Percentiles rank a stretch among this genome's conserved stretches.
Evolutionary conservation across 2,329 filamentous ascomycete species (phyloP).

Genomic region (Stachybotrys chlorohalonatus): DNA sequence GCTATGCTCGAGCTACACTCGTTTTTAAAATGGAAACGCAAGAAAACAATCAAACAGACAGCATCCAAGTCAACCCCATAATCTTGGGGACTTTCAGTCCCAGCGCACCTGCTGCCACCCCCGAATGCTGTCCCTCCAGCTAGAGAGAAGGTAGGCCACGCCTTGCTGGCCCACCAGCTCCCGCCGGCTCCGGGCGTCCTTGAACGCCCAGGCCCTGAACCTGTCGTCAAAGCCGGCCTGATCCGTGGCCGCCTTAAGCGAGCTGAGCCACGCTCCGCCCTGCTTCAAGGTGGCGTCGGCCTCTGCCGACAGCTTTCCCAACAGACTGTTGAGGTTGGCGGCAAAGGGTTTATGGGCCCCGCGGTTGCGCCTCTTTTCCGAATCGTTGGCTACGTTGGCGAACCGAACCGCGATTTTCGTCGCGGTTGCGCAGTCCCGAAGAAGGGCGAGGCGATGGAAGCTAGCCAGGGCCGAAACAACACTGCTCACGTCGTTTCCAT

Average conservation of each 20-base stretch:
- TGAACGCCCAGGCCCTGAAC: not conserved
- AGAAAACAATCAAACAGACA: no score
- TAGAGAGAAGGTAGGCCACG: not conserved
- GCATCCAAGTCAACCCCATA: no score
- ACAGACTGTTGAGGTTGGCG: not conserved
- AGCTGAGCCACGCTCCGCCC: not conserved
- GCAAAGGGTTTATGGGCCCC: not conserved
- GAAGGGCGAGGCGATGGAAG: slow-evolving; percentile 25
- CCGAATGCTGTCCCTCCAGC: not conserved
- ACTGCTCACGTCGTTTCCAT: slow-evolving; percentile 5
- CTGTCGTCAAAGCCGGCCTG: not conserved
- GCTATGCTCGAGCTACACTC: no score
- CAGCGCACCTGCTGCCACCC: not conserved
- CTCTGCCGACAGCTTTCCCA: not conserved
- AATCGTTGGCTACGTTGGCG: not conserved
- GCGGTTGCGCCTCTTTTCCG: not conserved
- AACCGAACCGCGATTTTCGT: slow-evolving; percentile 8
- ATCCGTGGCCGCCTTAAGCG: not conserved
- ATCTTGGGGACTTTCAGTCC: not conserved
- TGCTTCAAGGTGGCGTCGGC: not conserved
- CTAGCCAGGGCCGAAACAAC: slow-evolving; percentile 18
- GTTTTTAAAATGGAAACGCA: no score
- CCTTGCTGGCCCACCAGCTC: not conserved
- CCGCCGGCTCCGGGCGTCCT: not conserved
- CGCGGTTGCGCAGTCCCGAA: slow-evolving; percentile 28